These are phyloP conservation scores for Parmelia sp. DNA, from an alignment of 495 filamentous ascomycete genomes.

Conservation along the genomic window DNA sequence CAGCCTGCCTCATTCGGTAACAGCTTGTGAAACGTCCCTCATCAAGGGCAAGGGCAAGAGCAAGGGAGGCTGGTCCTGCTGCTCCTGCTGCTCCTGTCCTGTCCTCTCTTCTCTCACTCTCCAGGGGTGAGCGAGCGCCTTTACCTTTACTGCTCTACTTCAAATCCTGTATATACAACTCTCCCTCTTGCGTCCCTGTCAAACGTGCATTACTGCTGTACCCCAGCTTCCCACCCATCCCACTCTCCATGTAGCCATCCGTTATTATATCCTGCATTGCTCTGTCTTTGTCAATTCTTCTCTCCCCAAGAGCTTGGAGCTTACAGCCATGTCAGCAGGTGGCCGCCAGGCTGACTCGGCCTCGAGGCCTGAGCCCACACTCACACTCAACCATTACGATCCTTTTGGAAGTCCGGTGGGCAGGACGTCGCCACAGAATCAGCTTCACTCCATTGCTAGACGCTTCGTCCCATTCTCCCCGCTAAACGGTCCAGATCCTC, in stretches of 20 bases:
- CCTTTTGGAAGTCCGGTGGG: conserved; percentile 13
- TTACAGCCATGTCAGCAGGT: conserved; percentile 20
- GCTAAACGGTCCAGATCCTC: conserved; percentile 3
- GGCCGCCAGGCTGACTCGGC: conserved; percentile 9
- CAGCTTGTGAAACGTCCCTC: conserved; percentile 4
- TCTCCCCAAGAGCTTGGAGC: neutral
- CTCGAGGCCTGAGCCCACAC: neutral
- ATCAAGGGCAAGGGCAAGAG: conserved; percentile 14
- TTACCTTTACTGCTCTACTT: neutral
- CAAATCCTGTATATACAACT: neutral
- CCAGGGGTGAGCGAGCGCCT: conserved; percentile 11
- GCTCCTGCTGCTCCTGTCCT: too few relatives aligned
- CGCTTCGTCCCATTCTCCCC: conserved; percentile 6
- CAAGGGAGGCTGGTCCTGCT: conserved; percentile 17
- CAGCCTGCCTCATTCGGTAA: neutral
- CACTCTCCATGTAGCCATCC: neutral
- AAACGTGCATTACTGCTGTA: conserved; percentile 6
- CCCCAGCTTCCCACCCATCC: conserved; percentile 11
- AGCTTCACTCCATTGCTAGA: conserved; percentile 17
- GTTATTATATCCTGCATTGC: conserved; percentile 2
- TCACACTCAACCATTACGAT: conserved; percentile 11
- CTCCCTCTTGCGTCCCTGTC: conserved; percentile 1
- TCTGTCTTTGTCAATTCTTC: neutral
- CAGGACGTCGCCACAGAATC: conserved; percentile 1
- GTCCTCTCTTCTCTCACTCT: neutral